phyloP scores from a whole-genome alignment of 768 basidiomycete species.

The Daedalea quercina region DNA sequence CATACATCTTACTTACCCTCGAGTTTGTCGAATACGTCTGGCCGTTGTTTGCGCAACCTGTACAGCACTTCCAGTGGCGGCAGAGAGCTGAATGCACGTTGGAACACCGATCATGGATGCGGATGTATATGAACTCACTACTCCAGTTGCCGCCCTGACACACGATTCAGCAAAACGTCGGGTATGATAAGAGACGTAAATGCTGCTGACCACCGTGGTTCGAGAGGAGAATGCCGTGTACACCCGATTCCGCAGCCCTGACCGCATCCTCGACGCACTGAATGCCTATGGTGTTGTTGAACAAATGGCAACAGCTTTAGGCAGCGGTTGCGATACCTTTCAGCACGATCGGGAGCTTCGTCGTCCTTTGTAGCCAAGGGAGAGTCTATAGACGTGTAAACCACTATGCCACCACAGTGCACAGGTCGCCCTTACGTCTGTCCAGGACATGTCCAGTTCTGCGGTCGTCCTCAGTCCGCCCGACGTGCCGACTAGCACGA shows the following conservation, averaged over 20 bases:
- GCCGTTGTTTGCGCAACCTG: slow-evolving; percentile 61
- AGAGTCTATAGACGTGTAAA: slow-evolving; percentile 39
- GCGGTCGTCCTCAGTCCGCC: slow-evolving; percentile 59
- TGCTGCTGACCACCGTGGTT: slow-evolving; percentile 75
- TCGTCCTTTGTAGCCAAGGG: slow-evolving; percentile 64
- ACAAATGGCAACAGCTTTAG: not conserved
- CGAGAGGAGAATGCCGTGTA: slow-evolving; percentile 82
- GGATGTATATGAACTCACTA: slow-evolving; percentile 40
- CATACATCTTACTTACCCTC: slow-evolving; percentile 42
- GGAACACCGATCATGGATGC: slow-evolving; percentile 6
- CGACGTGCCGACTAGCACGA: slow-evolving; percentile 52
- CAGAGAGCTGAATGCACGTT: slow-evolving; percentile 43
- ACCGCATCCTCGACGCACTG: slow-evolving; percentile 85
- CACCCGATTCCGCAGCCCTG: slow-evolving; percentile 74
- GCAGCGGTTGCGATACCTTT: slow-evolving; percentile 36
- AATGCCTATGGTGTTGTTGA: slow-evolving; percentile 31
- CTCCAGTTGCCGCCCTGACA: slow-evolving; percentile 66
- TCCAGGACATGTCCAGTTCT: slow-evolving; percentile 75
- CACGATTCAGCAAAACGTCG: slow-evolving; percentile 1
- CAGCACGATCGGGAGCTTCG: slow-evolving; percentile 64
- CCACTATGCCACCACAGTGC: too few relatives aligned
- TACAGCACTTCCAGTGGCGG: slow-evolving; percentile 77
- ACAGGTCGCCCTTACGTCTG: slow-evolving; percentile 27
- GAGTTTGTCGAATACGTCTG: slow-evolving; percentile 63
- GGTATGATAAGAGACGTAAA: not conserved